These are phyloP conservation scores for Scheffersomyces segobiensis DNA, from an alignment of 1,139 yeast genomes.

Conservation along the genomic window DNA sequence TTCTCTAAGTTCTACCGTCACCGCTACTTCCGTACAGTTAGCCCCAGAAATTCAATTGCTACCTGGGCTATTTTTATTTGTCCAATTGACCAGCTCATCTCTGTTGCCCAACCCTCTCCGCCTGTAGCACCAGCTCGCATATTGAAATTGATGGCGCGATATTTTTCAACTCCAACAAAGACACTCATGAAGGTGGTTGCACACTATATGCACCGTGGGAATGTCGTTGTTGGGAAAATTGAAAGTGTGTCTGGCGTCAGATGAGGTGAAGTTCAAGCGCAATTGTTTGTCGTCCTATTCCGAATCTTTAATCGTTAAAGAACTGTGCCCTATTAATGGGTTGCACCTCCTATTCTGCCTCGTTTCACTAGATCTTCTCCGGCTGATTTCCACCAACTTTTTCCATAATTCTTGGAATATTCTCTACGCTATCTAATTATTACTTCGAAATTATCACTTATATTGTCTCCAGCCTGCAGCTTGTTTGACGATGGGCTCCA, in stretches of 20 bases:
- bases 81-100: background rate
- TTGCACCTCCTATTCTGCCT: background rate
- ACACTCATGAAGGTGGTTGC: background rate
- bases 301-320: no score
- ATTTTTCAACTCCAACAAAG: background rate
- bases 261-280: background rate
- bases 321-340: background rate
- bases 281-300: no score
- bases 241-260: background rate
- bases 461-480: background rate
- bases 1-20: background rate
- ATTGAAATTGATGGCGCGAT: background rate
- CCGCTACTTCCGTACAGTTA: background rate
- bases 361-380: no score
- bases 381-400: no score
- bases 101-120: background rate
- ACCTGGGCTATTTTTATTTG: background rate
- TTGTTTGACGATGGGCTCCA: background rate
- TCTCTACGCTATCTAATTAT: background rate
- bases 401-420: background rate
- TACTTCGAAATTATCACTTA: background rate
- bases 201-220: background rate
- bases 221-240: background rate
- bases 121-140: background rate
- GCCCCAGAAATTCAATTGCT: background rate